Conservation (phyloP, 768 basidiomycete species). For the Sporobolomyces pararoseus region DNA sequence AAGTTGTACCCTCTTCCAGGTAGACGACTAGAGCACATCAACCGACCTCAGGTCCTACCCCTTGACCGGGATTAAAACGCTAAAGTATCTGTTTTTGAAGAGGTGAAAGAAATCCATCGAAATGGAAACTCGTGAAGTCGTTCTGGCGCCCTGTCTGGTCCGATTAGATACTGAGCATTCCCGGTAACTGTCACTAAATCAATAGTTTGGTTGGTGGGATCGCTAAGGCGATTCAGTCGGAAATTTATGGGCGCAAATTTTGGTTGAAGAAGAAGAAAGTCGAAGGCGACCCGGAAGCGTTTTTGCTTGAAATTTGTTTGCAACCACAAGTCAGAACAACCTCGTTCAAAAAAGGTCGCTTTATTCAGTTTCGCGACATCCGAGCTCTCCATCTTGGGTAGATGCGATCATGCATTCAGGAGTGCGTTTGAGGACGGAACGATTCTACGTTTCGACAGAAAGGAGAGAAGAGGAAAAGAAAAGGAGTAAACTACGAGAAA, state of each 20-base stretch:
- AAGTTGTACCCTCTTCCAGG: conserved; percentile 23
- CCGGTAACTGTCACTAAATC: background rate
- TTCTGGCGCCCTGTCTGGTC: conserved; percentile 33
- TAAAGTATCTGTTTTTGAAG: conserved; percentile 31
- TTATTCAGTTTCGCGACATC: too few species aligned
- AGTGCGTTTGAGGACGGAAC: too few species aligned
- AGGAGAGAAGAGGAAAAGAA: too few species aligned
- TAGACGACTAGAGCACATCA: conserved; percentile 28
- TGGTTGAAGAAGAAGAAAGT: conserved; percentile 11
- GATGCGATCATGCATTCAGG: too few species aligned
- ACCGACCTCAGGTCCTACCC: conserved; percentile 36
- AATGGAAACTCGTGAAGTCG: background rate
- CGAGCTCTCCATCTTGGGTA: too few species aligned
- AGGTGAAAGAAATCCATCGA: background rate
- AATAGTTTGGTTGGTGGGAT: conserved; percentile 6
- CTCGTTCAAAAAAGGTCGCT: too few species aligned
- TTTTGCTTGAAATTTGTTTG: background rate
- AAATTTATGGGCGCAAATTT: conserved; percentile 26
- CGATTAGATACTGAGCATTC: conserved; percentile 1
- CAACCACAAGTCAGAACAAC: background rate
- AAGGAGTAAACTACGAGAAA: too few species aligned
- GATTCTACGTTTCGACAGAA: too few species aligned
- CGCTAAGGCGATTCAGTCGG: conserved; percentile 22
- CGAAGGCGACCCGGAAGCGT: background rate
- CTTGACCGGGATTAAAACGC: conserved; percentile 21